Evolutionary conservation across 2,329 filamentous ascomycete genomes (phyloP), one percentile per base, ranked within the genome.

Genomic region (Cladosporium sp.): DNA sequence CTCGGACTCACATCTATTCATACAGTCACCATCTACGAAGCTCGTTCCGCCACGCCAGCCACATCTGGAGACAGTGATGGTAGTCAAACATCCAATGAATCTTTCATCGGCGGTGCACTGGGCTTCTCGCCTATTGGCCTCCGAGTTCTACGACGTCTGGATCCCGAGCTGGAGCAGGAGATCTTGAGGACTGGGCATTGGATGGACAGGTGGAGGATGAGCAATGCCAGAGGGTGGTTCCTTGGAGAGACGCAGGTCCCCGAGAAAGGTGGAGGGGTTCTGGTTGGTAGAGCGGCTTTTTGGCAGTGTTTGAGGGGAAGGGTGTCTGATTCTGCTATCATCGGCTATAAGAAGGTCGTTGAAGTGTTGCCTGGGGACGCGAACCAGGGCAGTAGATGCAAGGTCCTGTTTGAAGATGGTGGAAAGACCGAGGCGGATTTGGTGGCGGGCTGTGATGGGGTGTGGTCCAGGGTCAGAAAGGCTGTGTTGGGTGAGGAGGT

Each of bases 401-500:
- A 23, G 5, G n/a, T 62, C 26, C 5, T 37, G 21, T 67, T 71
- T 11, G 46, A 59, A n/a, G 66, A 71, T 21, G 68, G 49, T 2
- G 23, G 6, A 2, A 8, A 53, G 21, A 21, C 40, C 8, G 16
- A n/a, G 16, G 31, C 60, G 2, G 60, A 53, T 44, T 16, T 62
- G 11, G 60, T 62, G 44, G 33, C 70, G 31, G 69, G 69, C 3
- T 67, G 67, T 31, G 69, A 71, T 66, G 69, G 68, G 1, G 75
- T 67, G 40, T 69, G 65, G 52, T 64, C 60, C 28, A 37, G 40
- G 14, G 62, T 70, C 10, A 68, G 69, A 52, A 73, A 67, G 40
- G 75, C 76, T 0, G 67, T 83, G 26, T 80, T 82, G 58, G 72
- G 72, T 0, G 72, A 74, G 12, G 67, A 66, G 1, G 68, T 72